A percentile compares a stretch with the other conserved stretches of the same genome.
Conservation (phyloP, 2,329 filamentous ascomycete genomes). For the Tolypocladium amazonense region DNA sequence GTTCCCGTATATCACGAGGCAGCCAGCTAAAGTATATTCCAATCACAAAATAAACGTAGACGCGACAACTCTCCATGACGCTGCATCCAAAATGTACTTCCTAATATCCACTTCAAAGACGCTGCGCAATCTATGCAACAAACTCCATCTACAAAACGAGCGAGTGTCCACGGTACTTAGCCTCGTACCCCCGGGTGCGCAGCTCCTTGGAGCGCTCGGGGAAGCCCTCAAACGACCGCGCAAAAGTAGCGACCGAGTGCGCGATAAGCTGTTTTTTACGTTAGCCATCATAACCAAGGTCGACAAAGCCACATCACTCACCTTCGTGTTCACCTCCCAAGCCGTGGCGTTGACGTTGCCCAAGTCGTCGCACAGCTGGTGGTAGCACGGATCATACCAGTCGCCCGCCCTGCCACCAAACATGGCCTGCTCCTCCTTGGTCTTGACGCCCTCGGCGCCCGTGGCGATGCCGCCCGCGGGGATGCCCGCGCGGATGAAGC, state of each 20-base stretch:
- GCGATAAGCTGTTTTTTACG: constrained; percentile 44
- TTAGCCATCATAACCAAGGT: constrained; percentile 7
- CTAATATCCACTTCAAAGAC: not conserved
- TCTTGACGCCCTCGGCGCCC: constrained; percentile 69
- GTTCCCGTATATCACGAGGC: no score
- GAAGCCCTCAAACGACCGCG: constrained; percentile 53
- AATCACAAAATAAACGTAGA: not conserved
- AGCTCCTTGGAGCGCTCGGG: constrained; percentile 37
- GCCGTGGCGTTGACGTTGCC: constrained; percentile 47
- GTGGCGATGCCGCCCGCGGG: constrained; percentile 68
- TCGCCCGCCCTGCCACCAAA: constrained; percentile 62
- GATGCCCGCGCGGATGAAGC: constrained; percentile 63
- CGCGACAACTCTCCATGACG: not conserved
- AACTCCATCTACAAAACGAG: constrained; percentile 28
- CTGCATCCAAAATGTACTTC: not conserved
- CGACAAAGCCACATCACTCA: constrained; percentile 15
- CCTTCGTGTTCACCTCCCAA: constrained; percentile 51
- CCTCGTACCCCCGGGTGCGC: constrained; percentile 17
- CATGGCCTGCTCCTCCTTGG: constrained; percentile 47
- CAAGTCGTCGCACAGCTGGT: constrained; percentile 51
- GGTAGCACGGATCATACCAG: constrained; percentile 50
- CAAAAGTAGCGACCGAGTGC: constrained; percentile 62
- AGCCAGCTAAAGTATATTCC: not conserved
- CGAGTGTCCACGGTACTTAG: constrained; percentile 40
- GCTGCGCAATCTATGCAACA: not conserved